Evolutionary conservation across 2,329 filamentous ascomycete genomes (phyloP).

Genomic region (Elsinoe australis): DNA sequence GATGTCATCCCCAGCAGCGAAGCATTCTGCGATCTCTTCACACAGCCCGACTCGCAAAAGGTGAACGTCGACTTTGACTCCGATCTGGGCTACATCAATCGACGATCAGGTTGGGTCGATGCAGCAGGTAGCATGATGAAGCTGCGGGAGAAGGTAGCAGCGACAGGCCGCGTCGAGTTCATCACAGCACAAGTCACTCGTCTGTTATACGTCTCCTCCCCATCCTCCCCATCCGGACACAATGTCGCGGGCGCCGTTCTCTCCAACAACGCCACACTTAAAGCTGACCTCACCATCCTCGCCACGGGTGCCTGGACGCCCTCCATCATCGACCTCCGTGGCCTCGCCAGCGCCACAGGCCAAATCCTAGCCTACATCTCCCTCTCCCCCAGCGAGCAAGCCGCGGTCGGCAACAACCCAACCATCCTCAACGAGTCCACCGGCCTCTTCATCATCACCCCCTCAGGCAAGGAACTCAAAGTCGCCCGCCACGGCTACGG

Average conservation of each 20-base stretch:
- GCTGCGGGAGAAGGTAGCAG: slow-evolving; percentile 49
- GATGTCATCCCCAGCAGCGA: slow-evolving; percentile 33
- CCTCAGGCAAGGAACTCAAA: slow-evolving; percentile 41
- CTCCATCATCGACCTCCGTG: slow-evolving; percentile 66
- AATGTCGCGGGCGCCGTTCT: slow-evolving; percentile 54
- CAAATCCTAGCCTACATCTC: slow-evolving; percentile 73
- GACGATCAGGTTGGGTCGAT: slow-evolving; percentile 70
- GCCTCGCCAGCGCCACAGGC: slow-evolving; percentile 70
- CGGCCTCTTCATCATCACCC: slow-evolving; percentile 69
- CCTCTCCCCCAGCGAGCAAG: slow-evolving; percentile 64
- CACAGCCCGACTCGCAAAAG: not conserved
- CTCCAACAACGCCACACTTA: slow-evolving; percentile 42
- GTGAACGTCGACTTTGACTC: slow-evolving; percentile 33
- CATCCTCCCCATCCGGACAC: slow-evolving; percentile 18
- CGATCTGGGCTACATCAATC: slow-evolving; percentile 65
- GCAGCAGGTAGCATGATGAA: slow-evolving; percentile 63
- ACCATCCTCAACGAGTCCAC: slow-evolving; percentile 64
- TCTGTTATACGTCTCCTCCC: slow-evolving; percentile 33
- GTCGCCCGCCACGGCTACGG: slow-evolving; percentile 46
- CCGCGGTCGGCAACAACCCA: slow-evolving; percentile 56
- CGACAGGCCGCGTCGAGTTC: slow-evolving; percentile 47
- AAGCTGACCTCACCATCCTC: slow-evolving; percentile 66
- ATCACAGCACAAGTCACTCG: slow-evolving; percentile 42
- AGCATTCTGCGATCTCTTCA: slow-evolving; percentile 34
- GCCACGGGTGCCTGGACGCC: slow-evolving; percentile 85